phyloP scores from a whole-genome alignment of 345 rosid species.

The Ceriops zippeliana region DNA sequence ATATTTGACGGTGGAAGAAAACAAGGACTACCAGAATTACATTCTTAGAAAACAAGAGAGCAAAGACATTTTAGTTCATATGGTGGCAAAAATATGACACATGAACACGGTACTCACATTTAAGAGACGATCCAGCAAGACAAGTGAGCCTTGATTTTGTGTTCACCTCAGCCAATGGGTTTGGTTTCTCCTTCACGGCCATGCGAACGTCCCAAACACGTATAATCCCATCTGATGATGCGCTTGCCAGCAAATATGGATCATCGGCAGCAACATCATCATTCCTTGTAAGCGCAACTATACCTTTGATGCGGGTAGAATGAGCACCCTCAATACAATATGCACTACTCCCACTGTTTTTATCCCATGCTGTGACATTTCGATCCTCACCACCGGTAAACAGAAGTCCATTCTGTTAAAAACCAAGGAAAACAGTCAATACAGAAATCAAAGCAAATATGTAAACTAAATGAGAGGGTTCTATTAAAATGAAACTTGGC shows the following conservation, averaged over 20 bases:
- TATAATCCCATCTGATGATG: conserved; percentile 88
- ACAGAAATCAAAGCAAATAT: too few relatives aligned
- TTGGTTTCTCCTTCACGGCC: conserved; percentile 58
- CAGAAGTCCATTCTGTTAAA: conserved; percentile 62
- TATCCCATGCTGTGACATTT: conserved; percentile 85
- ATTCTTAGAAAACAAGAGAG: not conserved
- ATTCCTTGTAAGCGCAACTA: conserved; percentile 59
- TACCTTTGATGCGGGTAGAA: conserved; percentile 78
- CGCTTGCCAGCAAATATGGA: conserved; percentile 72
- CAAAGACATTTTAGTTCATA: not conserved
- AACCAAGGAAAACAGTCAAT: not conserved
- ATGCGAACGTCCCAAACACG: conserved; percentile 90
- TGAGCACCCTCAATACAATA: conserved; percentile 75
- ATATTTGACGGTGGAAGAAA: not conserved
- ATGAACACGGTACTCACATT: conserved; percentile 14
- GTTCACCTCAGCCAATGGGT: conserved; percentile 71
- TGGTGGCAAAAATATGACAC: not conserved
- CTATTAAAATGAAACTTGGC: not conserved
- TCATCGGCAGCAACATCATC: conserved; percentile 44
- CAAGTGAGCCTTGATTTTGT: conserved; percentile 90
- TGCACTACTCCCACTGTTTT: conserved; percentile 70
- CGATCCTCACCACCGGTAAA: conserved; percentile 89
- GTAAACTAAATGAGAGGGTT: too few relatives aligned
- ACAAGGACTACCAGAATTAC: not conserved
- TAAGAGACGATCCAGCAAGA: conserved; percentile 56